Conservation (phyloP, 2,329 filamentous ascomycete genomes). For the Sporothrix euskadiensis region DNA sequence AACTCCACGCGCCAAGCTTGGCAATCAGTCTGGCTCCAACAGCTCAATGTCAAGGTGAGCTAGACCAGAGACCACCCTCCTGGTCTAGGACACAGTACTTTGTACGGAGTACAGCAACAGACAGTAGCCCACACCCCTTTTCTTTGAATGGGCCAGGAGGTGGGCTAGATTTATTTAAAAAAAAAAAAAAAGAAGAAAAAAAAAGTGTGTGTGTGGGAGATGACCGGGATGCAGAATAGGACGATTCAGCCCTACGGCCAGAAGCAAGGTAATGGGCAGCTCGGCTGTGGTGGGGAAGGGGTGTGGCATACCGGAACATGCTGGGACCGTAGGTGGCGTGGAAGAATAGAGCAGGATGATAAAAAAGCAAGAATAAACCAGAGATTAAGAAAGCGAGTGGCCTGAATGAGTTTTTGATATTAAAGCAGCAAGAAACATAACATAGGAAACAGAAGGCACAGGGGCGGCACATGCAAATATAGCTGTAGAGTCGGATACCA, state of each 20-base stretch:
- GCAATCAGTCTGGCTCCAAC: not conserved
- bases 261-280: not conserved
- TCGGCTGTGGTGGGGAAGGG: not conserved
- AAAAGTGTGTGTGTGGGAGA: conserved; percentile 2
- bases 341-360: not conserved
- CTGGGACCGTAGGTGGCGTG: not conserved
- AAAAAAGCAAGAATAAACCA: not conserved
- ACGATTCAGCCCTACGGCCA: conserved; percentile 29
- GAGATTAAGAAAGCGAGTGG: not conserved
- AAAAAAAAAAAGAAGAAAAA: too few relatives aligned
- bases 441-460: not conserved
- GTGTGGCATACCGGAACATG: not conserved
- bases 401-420: not conserved
- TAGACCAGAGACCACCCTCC: not conserved
- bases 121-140: not conserved
- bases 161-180: not conserved
- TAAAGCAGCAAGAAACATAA: not conserved
- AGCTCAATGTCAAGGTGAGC: not conserved
- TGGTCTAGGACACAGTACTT: not conserved
- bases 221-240: not conserved
- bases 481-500: not conserved
- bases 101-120: not conserved
- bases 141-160: not conserved
- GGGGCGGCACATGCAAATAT: not conserved
- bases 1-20: not conserved